Percentiles rank a stretch among this genome's conserved stretches.
Conservation (phyloP, 129 eudicot species). For the Heracleum sosnowskyi region DNA sequence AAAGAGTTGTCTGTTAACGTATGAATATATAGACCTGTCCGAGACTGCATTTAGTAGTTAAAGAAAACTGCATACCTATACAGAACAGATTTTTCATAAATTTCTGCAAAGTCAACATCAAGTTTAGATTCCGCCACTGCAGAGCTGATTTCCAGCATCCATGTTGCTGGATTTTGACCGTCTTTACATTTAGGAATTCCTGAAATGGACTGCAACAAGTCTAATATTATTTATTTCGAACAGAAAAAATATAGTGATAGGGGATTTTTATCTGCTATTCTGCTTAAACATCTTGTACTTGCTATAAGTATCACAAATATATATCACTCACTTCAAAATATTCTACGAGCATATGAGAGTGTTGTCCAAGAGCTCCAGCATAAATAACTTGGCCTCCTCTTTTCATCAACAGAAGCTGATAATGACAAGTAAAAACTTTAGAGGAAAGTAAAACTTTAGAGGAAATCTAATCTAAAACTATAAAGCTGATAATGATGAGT, state of each 20-base stretch:
- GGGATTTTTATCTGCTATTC: background rate
- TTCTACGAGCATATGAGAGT: conserved; percentile 45
- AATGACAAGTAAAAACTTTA: background rate
- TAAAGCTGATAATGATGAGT: background rate
- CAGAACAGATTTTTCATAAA: conserved; percentile 44
- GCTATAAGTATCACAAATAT: background rate
- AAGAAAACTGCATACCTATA: conserved; percentile 29
- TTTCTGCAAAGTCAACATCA: conserved; percentile 46
- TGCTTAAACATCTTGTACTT: background rate
- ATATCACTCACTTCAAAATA: conserved; percentile 54
- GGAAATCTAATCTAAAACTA: no score
- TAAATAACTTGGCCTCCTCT: conserved; percentile 78
- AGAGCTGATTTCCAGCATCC: conserved; percentile 59
- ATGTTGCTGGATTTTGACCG: conserved; percentile 75
- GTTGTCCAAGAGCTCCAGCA: conserved; percentile 67
- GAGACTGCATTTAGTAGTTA: background rate
- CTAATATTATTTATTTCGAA: background rate
- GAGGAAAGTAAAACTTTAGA: background rate
- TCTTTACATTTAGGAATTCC: conserved; percentile 55
- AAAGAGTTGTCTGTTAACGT: background rate
- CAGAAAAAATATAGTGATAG: background rate
- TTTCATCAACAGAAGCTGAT: conserved; percentile 67
- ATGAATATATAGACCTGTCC: background rate
- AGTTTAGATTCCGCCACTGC: conserved; percentile 34
- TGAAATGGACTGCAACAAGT: conserved; percentile 34